Conservation (phyloP, 2,329 filamentous ascomycete species). For the Penicillium sp. region DNA sequence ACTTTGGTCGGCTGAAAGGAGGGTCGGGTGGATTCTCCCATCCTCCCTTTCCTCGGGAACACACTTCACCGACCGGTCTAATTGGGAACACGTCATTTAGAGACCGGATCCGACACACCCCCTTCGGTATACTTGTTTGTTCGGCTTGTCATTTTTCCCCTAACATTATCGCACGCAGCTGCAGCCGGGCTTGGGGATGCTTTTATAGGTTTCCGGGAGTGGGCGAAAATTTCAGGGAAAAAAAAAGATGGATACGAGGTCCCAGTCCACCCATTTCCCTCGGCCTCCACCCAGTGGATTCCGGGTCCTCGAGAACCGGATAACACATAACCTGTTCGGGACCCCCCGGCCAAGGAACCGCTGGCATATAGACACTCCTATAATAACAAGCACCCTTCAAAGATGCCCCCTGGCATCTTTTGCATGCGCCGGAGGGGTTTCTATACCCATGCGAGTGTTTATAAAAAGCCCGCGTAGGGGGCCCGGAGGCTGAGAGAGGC, state of each 20-base stretch:
- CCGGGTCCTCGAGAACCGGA: conserved; percentile 24
- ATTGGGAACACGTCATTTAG: conserved; percentile 22
- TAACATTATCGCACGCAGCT: not conserved
- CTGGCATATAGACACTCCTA: conserved; percentile 1
- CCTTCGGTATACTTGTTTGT: not conserved
- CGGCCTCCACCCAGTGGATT: conserved; percentile 22
- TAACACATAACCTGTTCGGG: conserved; percentile 10
- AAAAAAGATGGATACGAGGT: conserved; percentile 7
- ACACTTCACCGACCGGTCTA: conserved; percentile 24
- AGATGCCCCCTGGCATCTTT: not conserved
- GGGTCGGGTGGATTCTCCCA: conserved; percentile 10
- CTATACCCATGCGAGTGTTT: not conserved
- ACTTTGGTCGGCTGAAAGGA: conserved; percentile 16
- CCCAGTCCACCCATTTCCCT: conserved; percentile 15
- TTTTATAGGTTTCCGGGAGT: not conserved
- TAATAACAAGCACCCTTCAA: not conserved
- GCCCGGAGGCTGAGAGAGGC: conserved; percentile 18
- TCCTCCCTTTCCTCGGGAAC: conserved; percentile 20
- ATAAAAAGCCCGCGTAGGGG: not conserved
- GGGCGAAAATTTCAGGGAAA: not conserved
- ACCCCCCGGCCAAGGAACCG: conserved; percentile 16
- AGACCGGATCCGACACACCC: conserved; percentile 8
- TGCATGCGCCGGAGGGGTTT: not conserved
- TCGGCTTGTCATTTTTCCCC: not conserved
- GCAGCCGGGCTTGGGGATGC: not conserved